Conservation (phyloP, 2,329 filamentous ascomycete species). For the Hymenoscyphus repandus region DNA sequence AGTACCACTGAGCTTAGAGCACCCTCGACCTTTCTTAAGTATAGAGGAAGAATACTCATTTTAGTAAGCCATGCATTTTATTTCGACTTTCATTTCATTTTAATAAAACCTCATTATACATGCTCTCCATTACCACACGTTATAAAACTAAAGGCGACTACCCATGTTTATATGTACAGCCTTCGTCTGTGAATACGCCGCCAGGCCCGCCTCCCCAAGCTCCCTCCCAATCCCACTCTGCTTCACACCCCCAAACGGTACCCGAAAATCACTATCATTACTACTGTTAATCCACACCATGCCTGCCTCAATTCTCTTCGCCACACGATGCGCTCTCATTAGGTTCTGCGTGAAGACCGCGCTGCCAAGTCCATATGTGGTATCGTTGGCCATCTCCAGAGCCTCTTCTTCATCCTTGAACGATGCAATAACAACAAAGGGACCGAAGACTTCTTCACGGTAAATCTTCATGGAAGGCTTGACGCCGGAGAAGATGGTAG, state of each 20-base stretch:
- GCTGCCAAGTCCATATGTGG: conserved; percentile 49
- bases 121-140: not conserved
- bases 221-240: conserved; percentile 53
- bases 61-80: too few relatives aligned
- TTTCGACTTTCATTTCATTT: too few relatives aligned
- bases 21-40: too few relatives aligned
- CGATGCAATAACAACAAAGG: conserved; percentile 46
- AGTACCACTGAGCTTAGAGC: too few relatives aligned
- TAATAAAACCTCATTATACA: not conserved
- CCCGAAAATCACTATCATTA: conserved; percentile 36
- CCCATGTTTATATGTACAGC: conserved; percentile 36
- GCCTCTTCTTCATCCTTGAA: conserved; percentile 54
- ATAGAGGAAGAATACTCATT: too few relatives aligned
- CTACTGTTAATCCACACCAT: conserved; percentile 42
- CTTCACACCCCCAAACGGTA: conserved; percentile 56
- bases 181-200: conserved; percentile 37
- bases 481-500: conserved; percentile 49
- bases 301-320: conserved; percentile 51
- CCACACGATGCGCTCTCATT: conserved; percentile 36
- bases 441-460: conserved; percentile 54
- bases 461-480: conserved; percentile 44
- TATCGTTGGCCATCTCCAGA: conserved; percentile 48
- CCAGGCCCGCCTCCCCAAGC: conserved; percentile 39
- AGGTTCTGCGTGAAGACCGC: conserved; percentile 53
- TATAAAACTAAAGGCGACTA: conserved; percentile 16